These are phyloP conservation scores for Prunus yedoensis DNA, from an alignment of 331 rosid species.

Conservation along the genomic window DNA sequence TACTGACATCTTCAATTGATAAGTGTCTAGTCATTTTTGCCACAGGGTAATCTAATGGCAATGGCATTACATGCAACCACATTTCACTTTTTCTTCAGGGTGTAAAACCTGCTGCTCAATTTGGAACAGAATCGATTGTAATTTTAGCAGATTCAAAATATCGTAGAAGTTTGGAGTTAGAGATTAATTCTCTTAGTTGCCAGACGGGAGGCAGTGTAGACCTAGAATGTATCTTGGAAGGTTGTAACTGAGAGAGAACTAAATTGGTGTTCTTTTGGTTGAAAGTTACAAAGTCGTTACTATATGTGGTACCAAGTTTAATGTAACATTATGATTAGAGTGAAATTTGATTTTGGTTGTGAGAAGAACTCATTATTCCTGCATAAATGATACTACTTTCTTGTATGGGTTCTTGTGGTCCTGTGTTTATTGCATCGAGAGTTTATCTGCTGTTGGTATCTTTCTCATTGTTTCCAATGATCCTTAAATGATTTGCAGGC, in stretches of 20 bases:
- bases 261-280: background rate
- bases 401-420: constrained; percentile 4
- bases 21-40: background rate
- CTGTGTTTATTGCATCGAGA: constrained; percentile 4
- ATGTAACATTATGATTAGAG: background rate
- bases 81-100: background rate
- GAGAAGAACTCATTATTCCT: background rate
- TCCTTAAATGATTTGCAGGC: constrained; percentile 52
- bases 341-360: background rate
- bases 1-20: background rate
- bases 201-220: background rate
- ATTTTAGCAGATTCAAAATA: background rate
- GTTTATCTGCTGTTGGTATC: constrained; percentile 14
- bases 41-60: background rate
- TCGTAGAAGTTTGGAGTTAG: background rate
- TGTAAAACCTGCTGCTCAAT: background rate
- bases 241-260: constrained; percentile 5
- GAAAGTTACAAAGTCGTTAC: background rate
- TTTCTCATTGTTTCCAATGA: constrained; percentile 22
- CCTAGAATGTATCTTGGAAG: background rate
- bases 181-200: background rate
- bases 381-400: background rate
- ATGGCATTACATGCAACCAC: constrained; percentile 10
- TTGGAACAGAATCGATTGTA: background rate
- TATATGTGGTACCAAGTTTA: background rate